Base-by-base conservation (phyloP, 1,284 basidiomycete genomes). In the Phellinidium pouzarii region DNA sequence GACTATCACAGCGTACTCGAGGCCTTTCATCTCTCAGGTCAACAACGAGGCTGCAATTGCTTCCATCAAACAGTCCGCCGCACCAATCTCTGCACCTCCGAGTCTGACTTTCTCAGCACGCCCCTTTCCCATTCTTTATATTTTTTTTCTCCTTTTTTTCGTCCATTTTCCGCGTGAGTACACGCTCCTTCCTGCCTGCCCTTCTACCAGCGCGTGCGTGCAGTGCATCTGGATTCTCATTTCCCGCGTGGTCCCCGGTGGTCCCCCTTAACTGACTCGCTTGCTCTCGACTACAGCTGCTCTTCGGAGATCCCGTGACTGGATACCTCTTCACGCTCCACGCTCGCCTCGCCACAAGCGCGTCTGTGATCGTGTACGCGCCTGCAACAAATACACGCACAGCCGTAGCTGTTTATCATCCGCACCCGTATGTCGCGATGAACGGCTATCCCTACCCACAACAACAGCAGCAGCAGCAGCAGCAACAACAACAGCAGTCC, bases 401-500 rank as follows among this genome's bases (percentile, higher is more conserved):
- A 20, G 17, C 23, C 8, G 19, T 11, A 4, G 9, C 40, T 3
- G 4, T 17, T 8, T 17, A 11, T 17, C 11, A 8, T 2, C 31
- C 2, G 3, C 31, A 34, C 31, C 3, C 31, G 14, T 14, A 34
- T 34, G 31, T 34, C 44, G 45, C 29, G 12, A 53, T 53, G 51
- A 53, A 53, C 38, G 36, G 25, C 25, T 53, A 53, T 38, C 53
- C 50, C 19, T 53, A 57, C 41, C 50, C 50, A 19, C 50, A 26
- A 14, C 50, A 51, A 20, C 48, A 50, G 45, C 50, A 22, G 40
- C 49, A 49, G 4, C 48, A 54, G 29, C 44, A 52, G 25, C 54
- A 57, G 20, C 59, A 58, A 22, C 59, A 54, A 17, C 59, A 57
- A 22, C 57, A 56, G 34, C 31, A 34, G 27, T 40, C 42, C 26